A percentile compares a stretch with the other conserved stretches of the same genome.
Evolutionary conservation across 495 filamentous ascomycete species (phyloP).

Genomic region (Lophium mytilinum): DNA sequence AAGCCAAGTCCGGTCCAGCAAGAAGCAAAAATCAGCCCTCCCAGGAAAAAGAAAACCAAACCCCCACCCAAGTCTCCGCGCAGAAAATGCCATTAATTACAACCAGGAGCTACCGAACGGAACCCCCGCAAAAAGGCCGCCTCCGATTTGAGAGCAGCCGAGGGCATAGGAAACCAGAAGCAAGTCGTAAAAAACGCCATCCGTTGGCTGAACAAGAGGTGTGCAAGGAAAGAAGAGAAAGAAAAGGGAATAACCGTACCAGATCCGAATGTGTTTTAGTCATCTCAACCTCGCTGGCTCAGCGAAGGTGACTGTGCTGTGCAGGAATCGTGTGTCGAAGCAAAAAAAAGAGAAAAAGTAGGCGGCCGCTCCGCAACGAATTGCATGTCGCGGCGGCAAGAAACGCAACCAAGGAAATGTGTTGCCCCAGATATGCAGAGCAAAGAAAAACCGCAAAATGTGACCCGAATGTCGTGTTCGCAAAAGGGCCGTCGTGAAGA

Average conservation of each 20-base stretch:
- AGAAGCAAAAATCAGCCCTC: neutral
- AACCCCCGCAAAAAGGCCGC: neutral
- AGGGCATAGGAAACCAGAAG: neutral
- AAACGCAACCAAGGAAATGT: neutral
- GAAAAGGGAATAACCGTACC: neutral
- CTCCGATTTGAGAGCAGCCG: neutral
- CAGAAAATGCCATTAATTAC: slow-evolving; percentile 2
- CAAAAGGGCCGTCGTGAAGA: neutral
- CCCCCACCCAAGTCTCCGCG: no score
- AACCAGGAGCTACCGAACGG: neutral
- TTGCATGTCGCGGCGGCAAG: neutral
- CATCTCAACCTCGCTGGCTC: no score
- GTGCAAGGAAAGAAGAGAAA: neutral
- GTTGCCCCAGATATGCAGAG: neutral
- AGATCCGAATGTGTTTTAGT: neutral
- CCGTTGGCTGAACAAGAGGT: neutral
- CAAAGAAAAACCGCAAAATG: no score
- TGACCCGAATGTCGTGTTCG: neutral
- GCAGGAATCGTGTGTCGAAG: no score
- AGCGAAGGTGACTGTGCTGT: no score
- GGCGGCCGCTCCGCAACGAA: neutral
- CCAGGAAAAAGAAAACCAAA: no score
- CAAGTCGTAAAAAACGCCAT: neutral
- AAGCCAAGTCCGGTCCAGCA: neutral
- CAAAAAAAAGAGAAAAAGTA: neutral